Evolutionary conservation across 257 asterid species (phyloP), one percentile per base, ranked within the genome.

Genomic region (Solanum okadae): DNA sequence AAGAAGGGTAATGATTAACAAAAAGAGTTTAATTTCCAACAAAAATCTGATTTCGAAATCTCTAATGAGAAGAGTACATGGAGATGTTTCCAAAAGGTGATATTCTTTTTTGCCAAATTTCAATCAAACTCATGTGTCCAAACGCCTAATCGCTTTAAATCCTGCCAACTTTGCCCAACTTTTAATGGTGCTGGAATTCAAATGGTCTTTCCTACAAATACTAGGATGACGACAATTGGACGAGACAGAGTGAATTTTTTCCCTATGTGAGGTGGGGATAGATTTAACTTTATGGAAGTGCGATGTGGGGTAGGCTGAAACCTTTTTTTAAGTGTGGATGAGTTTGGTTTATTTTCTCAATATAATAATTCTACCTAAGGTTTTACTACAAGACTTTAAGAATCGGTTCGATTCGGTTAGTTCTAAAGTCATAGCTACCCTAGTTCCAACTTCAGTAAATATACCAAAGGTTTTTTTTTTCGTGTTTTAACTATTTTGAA

Each of bases 231-330:
- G 77, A 20, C n/a, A 6, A 61, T 23, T 0, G 70, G 5, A 23
- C 15, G 14, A 27, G 25, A 10, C 1, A 9, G 0, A 0, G 4
- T 0, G 0, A 16, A 52, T 52, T 52, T 16, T 56, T 7, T 2
- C 5, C 2, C 0, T 8, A 1, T 3, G 67, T 22, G 25, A 5
- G 0, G 27, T 59, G 27, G 6, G 27, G 2, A 49, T 8, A 5
- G 63, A 18, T 18, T 1, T 56, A 6, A 56, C 65, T 56, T 18
- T 56, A 16, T 56, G n/a, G 0, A 56, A 6, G n/a, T 56, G n/a
- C 65, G 10, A 18, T 56, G 65, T 7, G 10, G n/a, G n/a, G 11
- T 22, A 18, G 20, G 56, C 14, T 46, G 20, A 13, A 14, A 4
- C 7, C 22, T 52, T 11, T 52, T 46, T 46, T 46, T 4, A 13